A percentile compares a stretch with the other conserved stretches of the same genome.
Conservation (phyloP, 2,329 filamentous ascomycete species). For the Ophiostoma piceae region DNA sequence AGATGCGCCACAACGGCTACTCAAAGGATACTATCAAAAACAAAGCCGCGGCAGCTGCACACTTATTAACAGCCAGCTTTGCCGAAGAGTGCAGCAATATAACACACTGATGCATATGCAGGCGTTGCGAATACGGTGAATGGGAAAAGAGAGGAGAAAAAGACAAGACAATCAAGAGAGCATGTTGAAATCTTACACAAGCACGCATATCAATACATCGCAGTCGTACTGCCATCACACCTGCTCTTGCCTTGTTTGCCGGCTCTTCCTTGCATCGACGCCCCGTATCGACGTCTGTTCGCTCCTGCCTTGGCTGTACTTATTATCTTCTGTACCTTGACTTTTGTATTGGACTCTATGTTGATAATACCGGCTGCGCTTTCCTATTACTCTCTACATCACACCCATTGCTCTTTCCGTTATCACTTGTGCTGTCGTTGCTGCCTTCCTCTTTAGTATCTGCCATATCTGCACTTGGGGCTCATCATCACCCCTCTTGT, state of each 20-base stretch:
- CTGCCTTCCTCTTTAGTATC: neutral
- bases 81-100: slow-evolving; percentile 13
- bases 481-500: neutral
- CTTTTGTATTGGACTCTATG: neutral
- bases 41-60: neutral
- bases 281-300: neutral
- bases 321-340: too few species aligned
- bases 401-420: neutral
- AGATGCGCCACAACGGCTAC: slow-evolving; percentile 4
- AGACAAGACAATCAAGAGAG: neutral
- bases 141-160: neutral
- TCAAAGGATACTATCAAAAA: neutral
- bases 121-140: neutral
- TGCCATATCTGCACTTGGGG: neutral
- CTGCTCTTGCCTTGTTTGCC: neutral
- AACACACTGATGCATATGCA: neutral
- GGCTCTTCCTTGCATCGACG: neutral
- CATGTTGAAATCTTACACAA: neutral
- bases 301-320: neutral
- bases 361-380: neutral
- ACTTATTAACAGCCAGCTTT: neutral
- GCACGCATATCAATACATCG: neutral
- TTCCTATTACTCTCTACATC: neutral
- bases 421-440: neutral
- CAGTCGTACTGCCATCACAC: too few species aligned